A percentile compares a stretch with the other conserved stretches of the same genome.
Evolutionary conservation across 1,284 basidiomycete species (phyloP).

Genomic region (Sporisorium sorghi): DNA sequence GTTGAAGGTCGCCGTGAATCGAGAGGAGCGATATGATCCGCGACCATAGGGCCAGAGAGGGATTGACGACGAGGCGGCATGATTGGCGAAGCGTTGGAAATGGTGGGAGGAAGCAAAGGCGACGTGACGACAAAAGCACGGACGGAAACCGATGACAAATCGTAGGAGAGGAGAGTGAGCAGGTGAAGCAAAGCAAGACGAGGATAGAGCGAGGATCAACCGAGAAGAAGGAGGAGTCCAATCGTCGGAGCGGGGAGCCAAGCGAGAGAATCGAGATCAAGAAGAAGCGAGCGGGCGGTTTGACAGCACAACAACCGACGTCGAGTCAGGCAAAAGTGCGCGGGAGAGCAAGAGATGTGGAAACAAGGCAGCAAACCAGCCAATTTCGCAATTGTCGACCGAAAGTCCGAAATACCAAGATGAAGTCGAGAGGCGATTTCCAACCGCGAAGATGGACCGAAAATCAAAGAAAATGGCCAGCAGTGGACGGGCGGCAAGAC

Average conservation of each 20-base stretch:
- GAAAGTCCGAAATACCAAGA: constrained; percentile 29
- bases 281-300: constrained; percentile 6
- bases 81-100: background rate
- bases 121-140: background rate
- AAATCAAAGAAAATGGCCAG: background rate
- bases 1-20: constrained; percentile 32
- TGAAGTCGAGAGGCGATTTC: background rate
- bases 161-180: background rate
- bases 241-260: background rate
- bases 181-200: background rate
- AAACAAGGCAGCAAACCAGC: background rate
- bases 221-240: background rate
- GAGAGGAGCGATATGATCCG: constrained; percentile 20
- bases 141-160: background rate
- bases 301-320: background rate
- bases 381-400: constrained; percentile 25
- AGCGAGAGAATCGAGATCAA: background rate
- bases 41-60: constrained; percentile 36
- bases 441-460: constrained; percentile 8
- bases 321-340: constrained; percentile 24
- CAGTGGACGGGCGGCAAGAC: background rate
- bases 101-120: no score
- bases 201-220: background rate
- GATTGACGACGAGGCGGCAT: constrained; percentile 41
- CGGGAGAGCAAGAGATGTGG: constrained; percentile 7